A percentile compares a stretch with the other conserved stretches of the same genome.
Conservation (phyloP, 768 basidiomycete genomes). For the Trametes cingulata region DNA sequence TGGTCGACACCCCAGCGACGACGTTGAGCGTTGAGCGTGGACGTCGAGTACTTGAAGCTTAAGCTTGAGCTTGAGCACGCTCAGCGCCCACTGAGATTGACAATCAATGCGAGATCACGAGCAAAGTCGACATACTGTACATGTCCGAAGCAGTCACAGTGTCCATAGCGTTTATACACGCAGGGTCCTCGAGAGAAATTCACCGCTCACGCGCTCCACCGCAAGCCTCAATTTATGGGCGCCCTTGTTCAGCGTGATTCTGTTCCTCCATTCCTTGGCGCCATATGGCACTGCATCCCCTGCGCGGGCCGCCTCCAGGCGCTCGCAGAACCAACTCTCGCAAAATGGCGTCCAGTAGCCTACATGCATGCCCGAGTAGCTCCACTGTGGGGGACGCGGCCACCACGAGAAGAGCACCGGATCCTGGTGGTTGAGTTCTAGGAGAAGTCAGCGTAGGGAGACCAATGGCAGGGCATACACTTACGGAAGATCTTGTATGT, state of each 20-base stretch:
- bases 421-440: neutral
- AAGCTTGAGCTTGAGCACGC: no score
- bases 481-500: neutral
- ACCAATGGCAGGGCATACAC: neutral
- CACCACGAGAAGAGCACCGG: constrained; percentile 4
- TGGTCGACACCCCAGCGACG: no score
- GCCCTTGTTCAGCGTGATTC: neutral
- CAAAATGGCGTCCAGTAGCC: constrained; percentile 6
- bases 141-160: neutral
- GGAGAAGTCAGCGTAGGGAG: neutral
- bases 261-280: neutral
- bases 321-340: constrained; percentile 5
- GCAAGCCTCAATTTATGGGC: neutral
- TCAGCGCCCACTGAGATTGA: no score
- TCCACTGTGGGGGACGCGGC: constrained; percentile 2
- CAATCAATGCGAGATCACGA: neutral
- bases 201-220: neutral
- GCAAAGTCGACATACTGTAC: neutral
- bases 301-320: neutral
- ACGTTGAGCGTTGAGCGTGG: no score
- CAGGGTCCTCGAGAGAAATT: neutral
- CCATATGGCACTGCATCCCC: neutral
- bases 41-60: no score
- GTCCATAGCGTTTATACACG: neutral
- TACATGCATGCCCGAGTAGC: neutral